Evolutionary conservation across 768 basidiomycete genomes (phyloP).

Genomic region (Podaxis rugospora): DNA sequence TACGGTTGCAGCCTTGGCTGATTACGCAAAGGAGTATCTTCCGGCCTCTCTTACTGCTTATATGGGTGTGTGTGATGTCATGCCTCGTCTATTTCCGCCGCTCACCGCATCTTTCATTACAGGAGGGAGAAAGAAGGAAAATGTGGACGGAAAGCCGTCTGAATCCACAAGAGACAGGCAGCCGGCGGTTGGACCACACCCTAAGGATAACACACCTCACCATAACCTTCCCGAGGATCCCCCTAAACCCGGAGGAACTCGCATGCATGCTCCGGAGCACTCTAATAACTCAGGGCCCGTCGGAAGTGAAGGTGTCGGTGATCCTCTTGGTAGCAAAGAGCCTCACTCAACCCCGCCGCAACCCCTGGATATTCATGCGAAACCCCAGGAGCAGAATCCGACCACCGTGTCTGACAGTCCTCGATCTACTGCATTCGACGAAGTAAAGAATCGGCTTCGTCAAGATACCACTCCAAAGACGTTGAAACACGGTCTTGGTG

Average conservation of each 20-base stretch:
- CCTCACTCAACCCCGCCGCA: neutral
- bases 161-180: conserved; percentile 2
- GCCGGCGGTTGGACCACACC: neutral
- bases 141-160: neutral
- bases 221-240: too few species aligned
- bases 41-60: neutral
- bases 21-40: conserved; percentile 4
- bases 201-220: conserved; percentile 23
- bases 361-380: neutral
- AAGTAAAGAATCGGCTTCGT: neutral
- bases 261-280: too few species aligned
- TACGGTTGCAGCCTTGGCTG: neutral
- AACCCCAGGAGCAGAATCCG: neutral
- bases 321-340: neutral
- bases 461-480: neutral
- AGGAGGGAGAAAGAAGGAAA: neutral
- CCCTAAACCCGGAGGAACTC: neutral
- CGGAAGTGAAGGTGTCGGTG: neutral
- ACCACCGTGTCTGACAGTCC: neutral
- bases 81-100: neutral
- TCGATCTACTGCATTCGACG: neutral
- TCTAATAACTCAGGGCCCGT: too few species aligned
- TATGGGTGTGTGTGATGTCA: neutral
- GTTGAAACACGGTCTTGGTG: neutral
- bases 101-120: neutral